These are phyloP conservation scores for Diplodia intermedia DNA, from an alignment of 2,329 filamentous ascomycete species.

Conservation along the genomic window DNA sequence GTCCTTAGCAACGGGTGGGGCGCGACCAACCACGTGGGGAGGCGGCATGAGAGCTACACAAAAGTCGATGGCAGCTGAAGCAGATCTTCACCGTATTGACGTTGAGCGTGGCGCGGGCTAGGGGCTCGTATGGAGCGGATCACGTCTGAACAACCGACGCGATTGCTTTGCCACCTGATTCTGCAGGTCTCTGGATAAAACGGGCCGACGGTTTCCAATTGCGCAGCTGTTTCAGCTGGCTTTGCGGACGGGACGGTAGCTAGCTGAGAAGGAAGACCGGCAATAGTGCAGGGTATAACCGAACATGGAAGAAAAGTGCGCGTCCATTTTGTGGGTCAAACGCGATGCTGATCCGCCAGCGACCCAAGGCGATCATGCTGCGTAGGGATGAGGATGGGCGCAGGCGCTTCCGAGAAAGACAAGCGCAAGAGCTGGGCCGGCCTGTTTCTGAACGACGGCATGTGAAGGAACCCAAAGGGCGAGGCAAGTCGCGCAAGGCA, in stretches of 20 bases:
- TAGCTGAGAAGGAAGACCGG: neutral
- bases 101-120: constrained; percentile 6
- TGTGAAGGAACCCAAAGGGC: neutral
- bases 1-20: neutral
- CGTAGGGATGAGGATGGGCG: constrained; percentile 1
- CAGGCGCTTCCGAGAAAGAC: neutral
- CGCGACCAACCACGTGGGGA: constrained; percentile 15
- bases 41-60: neutral
- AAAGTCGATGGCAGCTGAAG: neutral
- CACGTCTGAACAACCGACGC: neutral
- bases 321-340: neutral
- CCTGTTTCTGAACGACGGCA: neutral
- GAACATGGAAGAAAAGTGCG: neutral
- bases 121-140: constrained; percentile 16
- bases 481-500: constrained; percentile 11
- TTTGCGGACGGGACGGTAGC: neutral
- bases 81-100: neutral
- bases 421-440: neutral
- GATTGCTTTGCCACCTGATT: neutral
- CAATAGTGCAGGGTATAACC: neutral
- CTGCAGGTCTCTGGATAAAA: constrained; percentile 1
- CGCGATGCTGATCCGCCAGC: too few species aligned
- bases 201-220: neutral
- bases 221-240: constrained; percentile 7
- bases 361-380: neutral